Base-by-base conservation (phyloP, 106 monocot species). In the Dioscorea zingiberensis region DNA sequence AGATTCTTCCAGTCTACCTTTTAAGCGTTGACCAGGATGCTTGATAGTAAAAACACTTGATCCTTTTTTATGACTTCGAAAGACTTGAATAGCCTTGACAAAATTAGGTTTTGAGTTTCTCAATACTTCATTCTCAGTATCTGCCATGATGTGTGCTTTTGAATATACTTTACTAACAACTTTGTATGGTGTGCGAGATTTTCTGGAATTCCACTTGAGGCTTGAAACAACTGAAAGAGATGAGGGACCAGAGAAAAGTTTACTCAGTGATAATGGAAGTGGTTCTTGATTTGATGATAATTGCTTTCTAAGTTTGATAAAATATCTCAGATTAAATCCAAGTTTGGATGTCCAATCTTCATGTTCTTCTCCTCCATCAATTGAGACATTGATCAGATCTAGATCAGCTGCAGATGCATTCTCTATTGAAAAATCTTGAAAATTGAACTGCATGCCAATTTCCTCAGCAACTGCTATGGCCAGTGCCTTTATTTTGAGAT, bases 261-360 rank as follows among this genome's bases (percentile, higher is more conserved):
- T 63, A 49, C 67, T 48, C 16, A 98, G 48, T 62, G 76, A 66
- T 28, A 86, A 66, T 28, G 88, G 61, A 12, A 88, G 80, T 38
- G 64, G 68, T 61, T 82, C 77, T 73, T 83, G 71, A 64, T 75
- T 82, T 32, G 66, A 55, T 51, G 80, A 32, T 56, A 64, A 71
- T 64, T 86, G 59, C 74, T 84, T 92, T 58, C 84, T 80, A 29
- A 81, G 74, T 64, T 81, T 86, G 23, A 84, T 62, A 65, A 66
- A 83, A 25, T 83, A 58, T 63, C 74, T 72, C 18, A 99, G 65
- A 72, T 93, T 99, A 28, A 99, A 23, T 56, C 80, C 98, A 62
- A 99, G 47, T 57, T 75, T 89, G 59, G 93, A 82, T 21, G 98
- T 89, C 98, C 98, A 99, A 74, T 93, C 87, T 62, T 77, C 84